Conservation (phyloP, 176 grass and related monocot species). For the Hsuehochloa calcarea region DNA sequence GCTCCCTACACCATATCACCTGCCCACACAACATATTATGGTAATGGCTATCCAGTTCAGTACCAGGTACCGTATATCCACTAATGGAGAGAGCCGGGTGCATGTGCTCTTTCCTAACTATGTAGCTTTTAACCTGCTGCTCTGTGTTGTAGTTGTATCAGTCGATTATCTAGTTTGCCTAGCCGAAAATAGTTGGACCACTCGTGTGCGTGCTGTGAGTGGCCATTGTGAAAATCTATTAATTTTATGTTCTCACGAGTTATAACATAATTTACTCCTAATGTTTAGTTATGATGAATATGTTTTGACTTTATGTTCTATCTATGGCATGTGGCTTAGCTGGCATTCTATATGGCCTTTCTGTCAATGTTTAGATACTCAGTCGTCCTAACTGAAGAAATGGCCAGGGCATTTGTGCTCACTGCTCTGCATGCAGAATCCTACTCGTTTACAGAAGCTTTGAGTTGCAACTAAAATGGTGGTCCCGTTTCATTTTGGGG, state of each 20-base stretch:
- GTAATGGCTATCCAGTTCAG: slow-evolving; percentile 67
- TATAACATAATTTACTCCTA: slow-evolving; percentile 49
- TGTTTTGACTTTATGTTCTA: not conserved
- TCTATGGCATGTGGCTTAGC: not conserved
- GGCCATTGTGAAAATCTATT: slow-evolving; percentile 40
- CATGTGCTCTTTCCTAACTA: slow-evolving; percentile 45
- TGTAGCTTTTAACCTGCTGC: slow-evolving; percentile 42
- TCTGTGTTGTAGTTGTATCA: slow-evolving; percentile 36
- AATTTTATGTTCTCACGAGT: slow-evolving; percentile 33
- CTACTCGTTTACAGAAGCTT: not conserved
- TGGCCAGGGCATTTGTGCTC: not conserved
- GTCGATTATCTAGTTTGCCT: slow-evolving; percentile 38
- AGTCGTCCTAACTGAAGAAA: not conserved
- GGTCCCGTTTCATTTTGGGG: not conserved
- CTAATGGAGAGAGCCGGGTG: slow-evolving; percentile 50
- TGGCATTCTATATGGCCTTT: not conserved
- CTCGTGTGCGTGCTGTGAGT: slow-evolving; percentile 40
- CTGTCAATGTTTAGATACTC: not conserved
- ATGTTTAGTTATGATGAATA: slow-evolving; percentile 38
- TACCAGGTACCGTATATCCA: slow-evolving; percentile 72
- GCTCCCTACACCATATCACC: slow-evolving; percentile 62
- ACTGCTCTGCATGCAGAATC: not conserved
- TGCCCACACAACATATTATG: slow-evolving; percentile 64
- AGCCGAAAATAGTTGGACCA: slow-evolving; percentile 49
- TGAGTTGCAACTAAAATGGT: too few relatives aligned